Evolutionary conservation across 306 rosid genomes (phyloP), one percentile per base, ranked within the genome.

Genomic region (Inga oerstediana): DNA sequence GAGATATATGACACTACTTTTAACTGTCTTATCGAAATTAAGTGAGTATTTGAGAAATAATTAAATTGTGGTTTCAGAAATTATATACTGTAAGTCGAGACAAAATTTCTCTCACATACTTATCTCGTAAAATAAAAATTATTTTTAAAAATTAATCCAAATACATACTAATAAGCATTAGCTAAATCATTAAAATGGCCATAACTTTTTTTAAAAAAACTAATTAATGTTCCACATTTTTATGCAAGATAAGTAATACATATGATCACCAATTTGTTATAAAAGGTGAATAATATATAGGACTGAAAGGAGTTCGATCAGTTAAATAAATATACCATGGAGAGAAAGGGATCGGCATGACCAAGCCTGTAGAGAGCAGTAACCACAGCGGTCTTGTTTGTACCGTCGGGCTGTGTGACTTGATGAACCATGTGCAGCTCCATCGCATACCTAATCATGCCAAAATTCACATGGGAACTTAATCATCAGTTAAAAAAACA

Each of bases 381-480:
- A 80, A 88, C 46, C 11, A 90, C 94, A 45, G 92, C 93, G 2
- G 90, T 87, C 32, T 79, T 86, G 70, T 86, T 83, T 39, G 52
- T 72, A 24, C 78, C 87, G 49, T 77, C 83, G n/a, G 86, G 80
- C 62, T 88, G 84, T 39, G 81, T 66, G 74, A 69, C 77, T 35
- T 45, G 46, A 78, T 94, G 98, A 74, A 94, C 89, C 93, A 92
- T 87, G 61, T 94, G 98, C 20, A 92, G 58, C 79, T 94, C 98
- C 86, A 91, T 58, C 43, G 88, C 97, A 79, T 82, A 91, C 90
- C 97, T 91, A n/a, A 45, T 44, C 49, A 9, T 35, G 35, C 17
- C 34, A 59, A 34, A 27, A 43, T 8, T 9, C 22, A 69, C 8
- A 66, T 14, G 2, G 10, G 2, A 14, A 67, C 19, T 70, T 19